phyloP scores from a whole-genome alignment of 208 protist genomes.

The Wallacemonas collosoma region DNA sequence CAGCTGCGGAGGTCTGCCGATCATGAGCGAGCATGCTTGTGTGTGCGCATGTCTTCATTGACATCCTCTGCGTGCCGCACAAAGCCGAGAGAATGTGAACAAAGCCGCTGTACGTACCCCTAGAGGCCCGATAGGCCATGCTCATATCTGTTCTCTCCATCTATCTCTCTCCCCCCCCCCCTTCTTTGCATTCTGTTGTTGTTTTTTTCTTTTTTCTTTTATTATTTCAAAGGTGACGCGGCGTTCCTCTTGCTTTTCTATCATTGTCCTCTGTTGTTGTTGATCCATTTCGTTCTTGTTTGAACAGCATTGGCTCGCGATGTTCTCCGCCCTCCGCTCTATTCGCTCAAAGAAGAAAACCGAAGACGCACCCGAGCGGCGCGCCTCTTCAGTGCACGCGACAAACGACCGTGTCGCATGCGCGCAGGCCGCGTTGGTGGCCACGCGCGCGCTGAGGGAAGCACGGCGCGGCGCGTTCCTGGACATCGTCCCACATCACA shows the following conservation, averaged over 20 bases:
- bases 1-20: no score
- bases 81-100: no score
- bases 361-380: background rate
- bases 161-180: constrained; percentile 13
- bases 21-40: no score
- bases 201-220: constrained; percentile 19
- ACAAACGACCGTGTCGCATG: background rate
- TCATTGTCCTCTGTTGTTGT: constrained; percentile 11
- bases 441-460: constrained; percentile 2
- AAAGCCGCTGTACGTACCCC: no score
- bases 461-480: constrained; percentile 9
- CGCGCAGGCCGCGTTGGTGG: constrained; percentile 5
- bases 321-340: constrained; percentile 41
- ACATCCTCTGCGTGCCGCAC: no score
- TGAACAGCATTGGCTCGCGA: background rate
- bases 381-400: background rate
- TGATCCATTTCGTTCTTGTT: constrained; percentile 20
- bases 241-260: background rate
- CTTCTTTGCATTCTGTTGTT: constrained; percentile 4
- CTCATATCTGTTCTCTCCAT: background rate
- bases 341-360: constrained; percentile 16
- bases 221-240: background rate
- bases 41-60: no score
- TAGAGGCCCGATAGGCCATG: background rate
- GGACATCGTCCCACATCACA: background rate